Conservation (phyloP, 352 stramenopile genomes). For the Elongisporangium anandrum region DNA sequence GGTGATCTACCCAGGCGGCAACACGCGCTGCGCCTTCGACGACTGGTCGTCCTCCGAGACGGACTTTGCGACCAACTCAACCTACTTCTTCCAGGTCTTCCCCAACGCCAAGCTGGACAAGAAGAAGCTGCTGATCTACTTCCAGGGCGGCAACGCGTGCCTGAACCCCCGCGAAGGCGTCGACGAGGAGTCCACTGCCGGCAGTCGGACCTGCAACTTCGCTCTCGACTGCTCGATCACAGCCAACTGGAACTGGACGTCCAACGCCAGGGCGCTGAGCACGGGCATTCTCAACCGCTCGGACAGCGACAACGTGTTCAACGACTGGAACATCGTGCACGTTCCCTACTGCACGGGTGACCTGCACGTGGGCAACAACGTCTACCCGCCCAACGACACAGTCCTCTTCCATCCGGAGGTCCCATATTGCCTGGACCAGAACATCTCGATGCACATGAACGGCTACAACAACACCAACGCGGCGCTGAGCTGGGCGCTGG, state of each 20-base stretch:
- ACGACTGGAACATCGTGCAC: slow-evolving; percentile 71
- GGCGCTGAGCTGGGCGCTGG: slow-evolving; percentile 48
- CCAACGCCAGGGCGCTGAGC: slow-evolving; percentile 31
- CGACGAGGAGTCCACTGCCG: too few relatives aligned
- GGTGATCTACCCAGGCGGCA: slow-evolving; percentile 40
- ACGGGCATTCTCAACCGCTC: slow-evolving; percentile 41
- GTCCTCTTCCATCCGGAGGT: slow-evolving; percentile 9
- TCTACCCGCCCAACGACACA: slow-evolving; percentile 8
- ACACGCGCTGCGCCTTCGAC: slow-evolving; percentile 50
- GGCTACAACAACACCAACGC: slow-evolving; percentile 64
- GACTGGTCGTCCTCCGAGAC: slow-evolving; percentile 23
- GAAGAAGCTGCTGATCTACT: slow-evolving; percentile 57
- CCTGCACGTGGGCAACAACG: slow-evolving; percentile 47
- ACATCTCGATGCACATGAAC: slow-evolving; percentile 44
- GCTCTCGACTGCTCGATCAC: slow-evolving; percentile 40
- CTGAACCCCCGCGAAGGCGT: slow-evolving; percentile 21
- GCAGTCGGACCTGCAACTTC: slow-evolving; percentile 40
- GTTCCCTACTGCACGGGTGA: slow-evolving; percentile 73
- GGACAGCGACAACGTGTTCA: slow-evolving; percentile 50
- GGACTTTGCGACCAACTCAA: slow-evolving; percentile 34
- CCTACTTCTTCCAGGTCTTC: slow-evolving; percentile 61
- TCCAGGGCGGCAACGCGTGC: slow-evolving; percentile 58
- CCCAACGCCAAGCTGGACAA: slow-evolving; percentile 32
- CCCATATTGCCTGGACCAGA: slow-evolving; percentile 22
- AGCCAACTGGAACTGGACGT: slow-evolving; percentile 31